Conservation (phyloP, 2,329 filamentous ascomycete genomes). For the Hymenoscyphus scutula region DNA sequence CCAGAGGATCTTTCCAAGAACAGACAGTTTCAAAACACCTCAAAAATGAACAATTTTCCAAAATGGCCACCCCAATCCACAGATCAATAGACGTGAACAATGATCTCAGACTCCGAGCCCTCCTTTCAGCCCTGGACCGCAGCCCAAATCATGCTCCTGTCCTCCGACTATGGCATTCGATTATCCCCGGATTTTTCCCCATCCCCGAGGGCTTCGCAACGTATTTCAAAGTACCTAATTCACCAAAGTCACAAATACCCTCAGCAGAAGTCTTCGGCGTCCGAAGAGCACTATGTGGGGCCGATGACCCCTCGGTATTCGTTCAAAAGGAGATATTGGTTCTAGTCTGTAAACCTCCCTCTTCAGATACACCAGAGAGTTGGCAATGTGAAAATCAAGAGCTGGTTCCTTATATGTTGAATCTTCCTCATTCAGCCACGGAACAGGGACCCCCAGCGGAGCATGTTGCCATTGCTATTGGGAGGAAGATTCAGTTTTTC, state of each 20-base stretch:
- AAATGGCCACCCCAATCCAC: background rate
- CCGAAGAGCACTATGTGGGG: slow-evolving; percentile 1
- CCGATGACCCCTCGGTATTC: background rate
- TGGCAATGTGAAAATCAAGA: slow-evolving; percentile 4
- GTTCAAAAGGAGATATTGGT: slow-evolving; percentile 7
- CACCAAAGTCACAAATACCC: background rate
- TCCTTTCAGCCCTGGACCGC: slow-evolving; percentile 2
- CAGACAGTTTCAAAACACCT: background rate
- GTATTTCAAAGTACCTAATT: background rate
- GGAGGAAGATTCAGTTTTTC: slow-evolving; percentile 6
- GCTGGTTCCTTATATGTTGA: slow-evolving; percentile 8
- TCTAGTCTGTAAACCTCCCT: background rate
- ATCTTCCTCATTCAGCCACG: background rate
- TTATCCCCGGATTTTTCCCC: slow-evolving; percentile 1
- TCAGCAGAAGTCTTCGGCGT: slow-evolving; percentile 1
- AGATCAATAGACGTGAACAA: background rate
- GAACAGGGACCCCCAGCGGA: slow-evolving; percentile 1
- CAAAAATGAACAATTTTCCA: background rate
- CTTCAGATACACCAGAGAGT: slow-evolving; percentile 3
- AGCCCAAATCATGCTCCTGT: background rate
- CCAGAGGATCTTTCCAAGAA: background rate
- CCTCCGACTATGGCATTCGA: slow-evolving; percentile 6
- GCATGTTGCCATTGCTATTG: slow-evolving; percentile 3
- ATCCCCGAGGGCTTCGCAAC: slow-evolving; percentile 1
- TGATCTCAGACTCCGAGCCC: background rate